Base-by-base conservation (phyloP, 768 basidiomycete genomes). In the Cystobasidium tubakii region DNA sequence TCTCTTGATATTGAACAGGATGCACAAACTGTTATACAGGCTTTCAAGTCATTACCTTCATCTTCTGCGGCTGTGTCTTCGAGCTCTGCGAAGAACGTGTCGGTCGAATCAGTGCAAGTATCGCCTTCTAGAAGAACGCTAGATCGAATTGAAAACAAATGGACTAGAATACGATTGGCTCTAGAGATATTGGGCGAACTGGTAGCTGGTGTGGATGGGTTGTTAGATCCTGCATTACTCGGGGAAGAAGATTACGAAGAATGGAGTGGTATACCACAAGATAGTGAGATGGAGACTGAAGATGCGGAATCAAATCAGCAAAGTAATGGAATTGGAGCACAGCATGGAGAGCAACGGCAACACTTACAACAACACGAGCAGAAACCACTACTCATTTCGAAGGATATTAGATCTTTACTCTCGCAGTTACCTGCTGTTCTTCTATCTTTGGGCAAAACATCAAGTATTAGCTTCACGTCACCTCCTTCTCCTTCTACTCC, bases 381-480 rank as follows among this genome's bases (percentile, higher is more conserved):
- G 54, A 50, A 43, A 55, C 69, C 69, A 13, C 7, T 36, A 17
- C 33, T 53, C 31, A 33, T 71, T 39, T 60, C 69, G 29, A 33
- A 31, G 15, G 54, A 60, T n/a, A 62, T 55, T 1, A 10, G 53
- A 23, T 27, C n/a, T 72, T 62, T 74, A 50, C 70, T 60, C 31
- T 76, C 79, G 21, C 66, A 67, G 1, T 79, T 83, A 0, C 83
- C 82, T 9, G 25, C 71, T 0, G 77, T 75, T 27, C 76, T 79
- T 19, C 73, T 81, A 25, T 60, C 76, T 0, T 79, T 84, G 25
- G 74, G 82, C 1, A 70, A 67, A 4, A 79, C 81, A 0, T 82
- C 81, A 0, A 33, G 77, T 0, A 77, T 82, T 1, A 82, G 82
- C 0, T 83, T 82, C 80, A 78, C 81, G 17, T 43, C 63, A 34